Evolutionary conservation across 2,329 filamentous ascomycete genomes (phyloP), one percentile per base, ranked within the genome.

Genomic region (Claviceps quebecensis): DNA sequence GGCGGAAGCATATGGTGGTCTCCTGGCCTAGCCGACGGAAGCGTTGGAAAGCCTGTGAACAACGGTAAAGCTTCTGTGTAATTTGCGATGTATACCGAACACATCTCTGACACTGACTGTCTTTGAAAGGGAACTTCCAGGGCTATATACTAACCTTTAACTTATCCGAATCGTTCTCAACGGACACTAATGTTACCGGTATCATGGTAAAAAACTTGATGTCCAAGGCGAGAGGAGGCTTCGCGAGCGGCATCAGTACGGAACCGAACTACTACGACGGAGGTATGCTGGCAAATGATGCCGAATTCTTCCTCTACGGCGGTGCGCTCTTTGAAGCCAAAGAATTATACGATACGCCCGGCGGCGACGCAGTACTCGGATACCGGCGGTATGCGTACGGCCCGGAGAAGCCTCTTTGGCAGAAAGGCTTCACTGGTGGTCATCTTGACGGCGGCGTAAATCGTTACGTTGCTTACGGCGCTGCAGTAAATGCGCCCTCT

Each of bases 401-500:
- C 2, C 56, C 65, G 0, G 56, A 70, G 11, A 70, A 71, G 50
- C 59, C 65, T 1, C 55, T 59, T 13, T 80, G 75, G 61, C 55
- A 55, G 1, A 59, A 68, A 0, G 71, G 73, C 0, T 80, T 78
- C 54, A 38, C 66, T 3, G 57, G 65, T 8, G 60, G 60, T 1
- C 57, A 61, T 1, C 67, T 84, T 1, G 62, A 72, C 2, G 55
- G 65, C 3, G 63, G 59, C 6, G 61, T 84, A 5, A 85, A 76
- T 19, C 71, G 77, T 47, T 86, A 84, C 57, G 58, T 87, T 22
- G 77, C 81, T 0, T 80, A 76, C 56, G 84, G 84, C 17, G 84
- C 76, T 2, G 75, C 73, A 0, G 80, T 73, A 11, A 85, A 71
- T 44, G 80, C 77, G 0, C 83, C 83, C 0, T 86, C 82, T 0